These are phyloP conservation scores for Hericium erinaceus DNA, from an alignment of 768 basidiomycete genomes.

Conservation along the genomic window DNA sequence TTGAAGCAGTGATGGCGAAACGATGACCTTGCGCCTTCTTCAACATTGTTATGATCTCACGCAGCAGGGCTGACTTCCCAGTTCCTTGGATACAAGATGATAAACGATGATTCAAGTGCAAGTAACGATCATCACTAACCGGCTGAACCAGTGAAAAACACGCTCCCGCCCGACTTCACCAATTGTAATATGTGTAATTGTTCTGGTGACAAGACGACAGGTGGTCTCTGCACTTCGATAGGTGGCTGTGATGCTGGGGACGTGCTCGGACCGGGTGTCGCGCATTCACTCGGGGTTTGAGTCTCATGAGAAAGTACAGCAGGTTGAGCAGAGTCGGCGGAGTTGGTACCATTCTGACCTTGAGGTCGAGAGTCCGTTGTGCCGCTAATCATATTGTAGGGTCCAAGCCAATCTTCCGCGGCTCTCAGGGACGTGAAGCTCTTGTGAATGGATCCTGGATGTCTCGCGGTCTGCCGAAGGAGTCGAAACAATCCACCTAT, in stretches of 20 bases:
- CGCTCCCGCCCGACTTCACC: slow-evolving; percentile 52
- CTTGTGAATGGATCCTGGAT: neutral
- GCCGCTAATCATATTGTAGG: neutral
- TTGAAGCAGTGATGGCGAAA: slow-evolving; percentile 75
- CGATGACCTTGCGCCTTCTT: slow-evolving; percentile 18
- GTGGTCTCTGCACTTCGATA: too few species aligned
- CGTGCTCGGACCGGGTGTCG: too few species aligned
- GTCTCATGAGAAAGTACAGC: too few species aligned
- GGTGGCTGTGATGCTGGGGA: too few species aligned
- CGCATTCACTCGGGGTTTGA: too few species aligned
- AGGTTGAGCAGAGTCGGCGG: too few species aligned
- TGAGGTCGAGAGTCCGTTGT: too few species aligned
- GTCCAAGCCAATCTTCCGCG: neutral
- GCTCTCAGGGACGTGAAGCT: neutral
- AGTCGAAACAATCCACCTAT: neutral
- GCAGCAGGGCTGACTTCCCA: slow-evolving; percentile 75
- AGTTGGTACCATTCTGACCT: too few species aligned
- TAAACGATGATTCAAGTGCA: too few species aligned
- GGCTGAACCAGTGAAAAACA: slow-evolving; percentile 85
- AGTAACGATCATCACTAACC: slow-evolving; percentile 30
- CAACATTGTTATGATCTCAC: slow-evolving; percentile 55
- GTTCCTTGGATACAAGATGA: slow-evolving; percentile 36
- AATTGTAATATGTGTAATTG: slow-evolving; percentile 38
- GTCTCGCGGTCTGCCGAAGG: neutral
- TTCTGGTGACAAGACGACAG: slow-evolving; percentile 38